Base-by-base conservation (phyloP, 1,139 yeast species). In the Taphrina pruni region DNA sequence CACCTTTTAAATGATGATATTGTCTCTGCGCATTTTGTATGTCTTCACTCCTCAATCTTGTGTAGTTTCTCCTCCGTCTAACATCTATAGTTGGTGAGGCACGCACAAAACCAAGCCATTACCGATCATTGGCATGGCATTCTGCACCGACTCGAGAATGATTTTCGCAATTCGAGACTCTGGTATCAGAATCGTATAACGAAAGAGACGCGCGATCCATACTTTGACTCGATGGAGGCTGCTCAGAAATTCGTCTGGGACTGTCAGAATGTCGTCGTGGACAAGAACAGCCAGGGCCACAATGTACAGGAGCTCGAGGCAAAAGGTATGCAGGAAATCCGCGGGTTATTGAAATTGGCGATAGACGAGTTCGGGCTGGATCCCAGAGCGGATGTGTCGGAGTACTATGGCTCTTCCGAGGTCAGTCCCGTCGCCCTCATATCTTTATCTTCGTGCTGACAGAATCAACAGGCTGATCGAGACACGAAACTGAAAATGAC, bases 41-140 rank as follows among this genome's bases (percentile, higher is more conserved):
- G 65, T 26, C 20, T 14, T 11, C 43, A 12, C 11, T 50, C 36
- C 7, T 50, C 38, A 41, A 9, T 20, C 38, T 54, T 9, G 43
- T 39, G 2, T 39, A 39, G 32, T 26, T 26, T 26, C 2, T 26
- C 6, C 43, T 39, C 14, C 6, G 43, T 11, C 62, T 45, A 17
- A 45, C 54, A 6, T 5, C n/a, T 3, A 8, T 26, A 58, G 62
- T 41, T 58, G 6, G 62, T 58, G 43, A 43, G 62, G 14, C 62
- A 58, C n/a, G 43, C 50, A 17, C 65, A 60, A 38, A 52, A 52
- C 11, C 57, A 50, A 50, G 57, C 21, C 57, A 50, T 51, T 8
- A 41, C 57, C 38, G 65, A 60, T 41, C 48, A 51, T 38, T 60
- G 65, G 65, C 65, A 60, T 17, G 65, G 65, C 20, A 60, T 60